A percentile compares a stretch with the other conserved stretches of the same genome.
Evolutionary conservation across 257 asterid genomes (phyloP).

Genomic region (Ballota nigra): DNA sequence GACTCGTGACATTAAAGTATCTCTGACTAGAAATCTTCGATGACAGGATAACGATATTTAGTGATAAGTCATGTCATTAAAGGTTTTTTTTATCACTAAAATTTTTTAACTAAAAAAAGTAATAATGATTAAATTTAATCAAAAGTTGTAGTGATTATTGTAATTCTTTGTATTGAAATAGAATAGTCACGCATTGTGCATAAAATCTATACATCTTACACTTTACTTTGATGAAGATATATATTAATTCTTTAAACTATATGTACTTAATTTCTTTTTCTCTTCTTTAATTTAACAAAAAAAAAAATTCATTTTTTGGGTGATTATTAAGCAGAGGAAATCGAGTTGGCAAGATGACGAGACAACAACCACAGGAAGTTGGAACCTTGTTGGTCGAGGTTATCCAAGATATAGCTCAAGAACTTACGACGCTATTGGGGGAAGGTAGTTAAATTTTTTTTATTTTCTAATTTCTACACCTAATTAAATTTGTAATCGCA

Average conservation of each 20-base stretch:
- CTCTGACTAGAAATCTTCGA: too few species aligned
- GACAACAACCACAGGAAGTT: background rate
- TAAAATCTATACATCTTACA: background rate
- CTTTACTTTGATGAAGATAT: too few species aligned
- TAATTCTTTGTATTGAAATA: too few species aligned
- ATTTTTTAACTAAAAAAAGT: too few species aligned
- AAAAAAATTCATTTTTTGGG: too few species aligned
- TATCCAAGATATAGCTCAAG: slow-evolving; percentile 4
- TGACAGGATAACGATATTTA: too few species aligned
- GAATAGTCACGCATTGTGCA: background rate
- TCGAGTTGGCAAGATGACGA: background rate
- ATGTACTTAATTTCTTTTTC: background rate
- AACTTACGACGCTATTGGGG: background rate
- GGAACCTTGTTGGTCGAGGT: slow-evolving; percentile 6
- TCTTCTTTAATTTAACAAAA: background rate
- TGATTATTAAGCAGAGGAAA: slow-evolving; percentile 19
- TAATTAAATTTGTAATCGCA: background rate
- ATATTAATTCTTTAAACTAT: background rate
- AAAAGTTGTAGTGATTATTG: too few species aligned
- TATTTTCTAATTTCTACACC: background rate
- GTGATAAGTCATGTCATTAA: too few species aligned
- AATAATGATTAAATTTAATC: too few species aligned
- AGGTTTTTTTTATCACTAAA: too few species aligned
- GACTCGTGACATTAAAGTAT: too few species aligned
- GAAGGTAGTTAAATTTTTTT: background rate